phyloP scores from a whole-genome alignment of 495 filamentous ascomycete genomes.

The Penicillium manginii region DNA sequence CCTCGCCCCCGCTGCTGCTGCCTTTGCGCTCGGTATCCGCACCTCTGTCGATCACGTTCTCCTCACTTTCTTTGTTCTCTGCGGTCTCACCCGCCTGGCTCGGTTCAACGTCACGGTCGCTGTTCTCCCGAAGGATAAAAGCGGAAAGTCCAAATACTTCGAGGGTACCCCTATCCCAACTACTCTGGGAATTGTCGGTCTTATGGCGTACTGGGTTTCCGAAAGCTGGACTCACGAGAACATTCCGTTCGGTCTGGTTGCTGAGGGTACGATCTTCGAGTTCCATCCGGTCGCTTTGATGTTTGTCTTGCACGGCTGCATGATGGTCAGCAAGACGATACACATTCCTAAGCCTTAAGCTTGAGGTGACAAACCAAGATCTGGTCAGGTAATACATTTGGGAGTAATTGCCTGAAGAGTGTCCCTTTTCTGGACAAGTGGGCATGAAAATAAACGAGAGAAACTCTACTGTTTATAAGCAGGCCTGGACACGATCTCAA shows the following conservation, averaged over 20 bases:
- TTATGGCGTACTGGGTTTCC: slow-evolving; percentile 90
- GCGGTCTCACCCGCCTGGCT: slow-evolving; percentile 89
- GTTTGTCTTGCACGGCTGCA: slow-evolving; percentile 82
- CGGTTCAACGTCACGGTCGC: slow-evolving; percentile 96
- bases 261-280: slow-evolving; percentile 70
- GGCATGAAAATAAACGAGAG: slow-evolving; percentile 26
- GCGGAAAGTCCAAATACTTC: slow-evolving; percentile 90
- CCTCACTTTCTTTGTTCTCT: slow-evolving; percentile 90
- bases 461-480: slow-evolving; percentile 18
- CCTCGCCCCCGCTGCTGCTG: slow-evolving; percentile 81
- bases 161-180: slow-evolving; percentile 97
- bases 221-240: slow-evolving; percentile 78
- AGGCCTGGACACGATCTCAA: slow-evolving; percentile 27
- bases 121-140: slow-evolving; percentile 85
- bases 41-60: slow-evolving; percentile 83
- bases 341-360: slow-evolving; percentile 91
- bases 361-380: slow-evolving; percentile 6
- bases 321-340: slow-evolving; percentile 93
- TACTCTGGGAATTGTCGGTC: slow-evolving; percentile 71
- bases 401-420: slow-evolving; percentile 18
- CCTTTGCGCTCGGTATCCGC: slow-evolving; percentile 88
- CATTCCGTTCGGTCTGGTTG: slow-evolving; percentile 69
- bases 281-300: slow-evolving; percentile 84
- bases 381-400: slow-evolving; percentile 17
- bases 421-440: slow-evolving; percentile 21